Percentiles rank a stretch among this genome's conserved stretches.
Evolutionary conservation across 441 rosid species (phyloP).

Genomic region (Aquilaria agallochum): DNA sequence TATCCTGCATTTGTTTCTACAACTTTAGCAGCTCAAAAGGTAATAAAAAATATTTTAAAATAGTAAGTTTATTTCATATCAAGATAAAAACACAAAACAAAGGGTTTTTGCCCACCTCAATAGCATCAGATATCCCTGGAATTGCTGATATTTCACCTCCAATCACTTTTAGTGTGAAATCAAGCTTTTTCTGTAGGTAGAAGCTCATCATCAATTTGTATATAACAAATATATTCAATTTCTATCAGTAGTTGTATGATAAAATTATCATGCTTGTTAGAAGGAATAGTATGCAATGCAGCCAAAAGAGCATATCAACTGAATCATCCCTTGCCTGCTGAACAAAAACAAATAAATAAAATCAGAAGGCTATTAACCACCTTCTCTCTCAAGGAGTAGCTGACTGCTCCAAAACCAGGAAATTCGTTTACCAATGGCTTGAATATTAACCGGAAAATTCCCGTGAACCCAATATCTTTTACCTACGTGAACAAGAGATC

Average conservation of each 20-base stretch:
- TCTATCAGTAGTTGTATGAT: too few species aligned
- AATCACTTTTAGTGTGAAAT: constrained; percentile 72
- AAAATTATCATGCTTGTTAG: background rate
- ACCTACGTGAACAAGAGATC: constrained; percentile 41
- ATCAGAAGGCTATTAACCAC: constrained; percentile 22
- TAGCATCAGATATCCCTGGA: constrained; percentile 85
- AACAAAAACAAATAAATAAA: background rate
- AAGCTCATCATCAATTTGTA: background rate
- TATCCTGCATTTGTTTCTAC: background rate
- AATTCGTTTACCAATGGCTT: constrained; percentile 76
- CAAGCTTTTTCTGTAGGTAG: constrained; percentile 64
- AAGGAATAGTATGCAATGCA: background rate
- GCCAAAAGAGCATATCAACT: constrained; percentile 1
- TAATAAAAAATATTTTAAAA: background rate
- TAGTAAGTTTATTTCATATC: background rate
- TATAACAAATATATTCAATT: background rate
- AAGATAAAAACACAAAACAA: background rate
- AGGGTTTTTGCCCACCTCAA: constrained; percentile 54
- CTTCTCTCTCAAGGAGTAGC: constrained; percentile 76
- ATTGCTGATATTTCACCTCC: constrained; percentile 88
- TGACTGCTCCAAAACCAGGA: constrained; percentile 94
- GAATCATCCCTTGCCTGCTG: background rate
- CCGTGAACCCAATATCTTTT: constrained; percentile 86
- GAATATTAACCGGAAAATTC: constrained; percentile 92
- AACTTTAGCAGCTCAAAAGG: background rate